Conservation (phyloP, 306 rosid species). For the Sophora flavescens region DNA sequence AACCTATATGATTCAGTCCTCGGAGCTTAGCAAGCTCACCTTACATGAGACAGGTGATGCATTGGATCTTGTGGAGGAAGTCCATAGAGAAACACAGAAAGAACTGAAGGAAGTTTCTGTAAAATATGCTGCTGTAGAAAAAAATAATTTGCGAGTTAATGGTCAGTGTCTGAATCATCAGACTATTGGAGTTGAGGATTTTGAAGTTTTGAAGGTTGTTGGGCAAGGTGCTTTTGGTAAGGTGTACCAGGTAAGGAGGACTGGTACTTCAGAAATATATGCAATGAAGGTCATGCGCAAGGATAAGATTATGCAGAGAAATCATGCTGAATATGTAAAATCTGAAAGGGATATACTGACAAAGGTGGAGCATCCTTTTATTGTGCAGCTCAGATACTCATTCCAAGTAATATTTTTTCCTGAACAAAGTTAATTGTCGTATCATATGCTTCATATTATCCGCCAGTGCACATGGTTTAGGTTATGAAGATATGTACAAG, state of each 20-base stretch:
- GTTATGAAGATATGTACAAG: background rate
- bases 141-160: constrained; percentile 35
- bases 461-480: background rate
- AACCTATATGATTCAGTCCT: constrained; percentile 54
- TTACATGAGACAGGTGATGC: constrained; percentile 61
- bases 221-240: constrained; percentile 90
- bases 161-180: constrained; percentile 34
- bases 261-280: constrained; percentile 77
- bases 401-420: constrained; percentile 69
- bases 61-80: constrained; percentile 53
- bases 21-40: constrained; percentile 61
- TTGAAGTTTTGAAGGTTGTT: constrained; percentile 81
- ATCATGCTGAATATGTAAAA: constrained; percentile 77
- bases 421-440: constrained; percentile 7
- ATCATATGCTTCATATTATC: constrained; percentile 26
- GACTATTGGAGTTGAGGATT: constrained; percentile 72
- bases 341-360: constrained; percentile 85
- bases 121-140: constrained; percentile 25
- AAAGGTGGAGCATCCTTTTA: constrained; percentile 73
- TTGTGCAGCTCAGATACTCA: constrained; percentile 80
- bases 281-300: constrained; percentile 93
- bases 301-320: constrained; percentile 83
- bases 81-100: constrained; percentile 28
- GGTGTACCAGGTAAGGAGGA: constrained; percentile 83
- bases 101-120: constrained; percentile 49